phyloP scores from a whole-genome alignment of 345 rosid genomes.

The Heritiera fomes region DNA sequence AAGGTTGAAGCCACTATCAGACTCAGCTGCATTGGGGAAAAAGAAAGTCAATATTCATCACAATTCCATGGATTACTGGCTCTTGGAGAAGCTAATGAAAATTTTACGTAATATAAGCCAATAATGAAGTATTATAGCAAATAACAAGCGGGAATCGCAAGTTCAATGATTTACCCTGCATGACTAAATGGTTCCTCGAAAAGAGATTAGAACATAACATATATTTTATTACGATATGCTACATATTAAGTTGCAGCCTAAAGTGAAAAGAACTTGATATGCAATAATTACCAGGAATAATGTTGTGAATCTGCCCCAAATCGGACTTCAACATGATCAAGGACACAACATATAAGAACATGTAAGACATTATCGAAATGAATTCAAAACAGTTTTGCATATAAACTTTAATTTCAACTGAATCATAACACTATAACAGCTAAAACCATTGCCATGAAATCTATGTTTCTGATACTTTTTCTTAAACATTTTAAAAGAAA shows the following conservation, averaged over 20 bases:
- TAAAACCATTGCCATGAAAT: conserved; percentile 7
- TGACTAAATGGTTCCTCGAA: not conserved
- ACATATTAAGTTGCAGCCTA: not conserved
- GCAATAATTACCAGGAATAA: conserved; percentile 68
- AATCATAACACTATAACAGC: not conserved
- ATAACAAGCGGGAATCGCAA: not conserved
- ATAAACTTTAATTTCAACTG: conserved; percentile 1
- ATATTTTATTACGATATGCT: not conserved
- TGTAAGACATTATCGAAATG: conserved; percentile 21
- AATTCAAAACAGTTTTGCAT: not conserved
- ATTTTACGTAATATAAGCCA: not conserved
- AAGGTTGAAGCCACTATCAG: conserved; percentile 59
- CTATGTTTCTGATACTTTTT: not conserved
- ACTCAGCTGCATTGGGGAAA: conserved; percentile 49
- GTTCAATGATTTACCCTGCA: not conserved
- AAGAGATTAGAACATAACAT: not conserved
- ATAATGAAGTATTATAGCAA: not conserved
- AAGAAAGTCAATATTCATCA: not conserved
- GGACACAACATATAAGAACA: conserved; percentile 24
- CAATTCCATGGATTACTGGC: not conserved
- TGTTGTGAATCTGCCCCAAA: conserved; percentile 72
- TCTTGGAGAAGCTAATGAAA: not conserved
- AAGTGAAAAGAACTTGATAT: not conserved
- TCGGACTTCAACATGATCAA: conserved; percentile 59
- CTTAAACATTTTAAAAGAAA: not conserved